These are phyloP conservation scores for Rosa rugosa DNA, from an alignment of 306 rosid species.

Conservation along the genomic window DNA sequence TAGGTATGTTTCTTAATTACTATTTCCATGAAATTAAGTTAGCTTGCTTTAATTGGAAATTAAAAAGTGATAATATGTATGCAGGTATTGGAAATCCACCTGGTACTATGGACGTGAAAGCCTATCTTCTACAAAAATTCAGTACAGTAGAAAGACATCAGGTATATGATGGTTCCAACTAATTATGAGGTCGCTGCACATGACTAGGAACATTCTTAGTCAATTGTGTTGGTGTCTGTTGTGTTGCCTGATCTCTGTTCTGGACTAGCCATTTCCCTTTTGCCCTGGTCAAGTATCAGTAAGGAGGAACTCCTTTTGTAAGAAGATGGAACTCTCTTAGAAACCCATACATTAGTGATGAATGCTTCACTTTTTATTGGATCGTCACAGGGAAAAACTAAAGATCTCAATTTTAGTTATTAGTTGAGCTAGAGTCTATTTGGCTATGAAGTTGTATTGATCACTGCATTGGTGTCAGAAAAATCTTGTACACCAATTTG, in stretches of 20 bases:
- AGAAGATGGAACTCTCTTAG: background rate
- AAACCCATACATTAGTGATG: background rate
- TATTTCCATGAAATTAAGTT: background rate
- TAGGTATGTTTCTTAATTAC: constrained; percentile 51
- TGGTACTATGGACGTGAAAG: constrained; percentile 82
- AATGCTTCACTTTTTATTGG: background rate
- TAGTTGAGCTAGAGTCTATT: background rate
- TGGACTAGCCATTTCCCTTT: background rate
- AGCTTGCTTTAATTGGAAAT: background rate
- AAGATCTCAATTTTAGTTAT: background rate
- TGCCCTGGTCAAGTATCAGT: background rate
- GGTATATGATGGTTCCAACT: constrained; percentile 32
- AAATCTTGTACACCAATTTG: background rate
- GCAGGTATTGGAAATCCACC: constrained; percentile 92
- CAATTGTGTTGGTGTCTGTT: background rate
- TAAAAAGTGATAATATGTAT: constrained; percentile 7
- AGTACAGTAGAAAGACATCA: constrained; percentile 71
- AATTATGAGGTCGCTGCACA: constrained; percentile 6
- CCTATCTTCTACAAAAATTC: constrained; percentile 78
- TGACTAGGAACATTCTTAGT: background rate
- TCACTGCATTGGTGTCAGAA: background rate
- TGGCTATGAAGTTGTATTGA: background rate
- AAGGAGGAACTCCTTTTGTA: background rate
- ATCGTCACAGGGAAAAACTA: background rate
- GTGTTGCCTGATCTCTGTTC: background rate